phyloP scores from a whole-genome alignment of 2,329 filamentous ascomycete genomes.

The Aureobasidium subglaciale region DNA sequence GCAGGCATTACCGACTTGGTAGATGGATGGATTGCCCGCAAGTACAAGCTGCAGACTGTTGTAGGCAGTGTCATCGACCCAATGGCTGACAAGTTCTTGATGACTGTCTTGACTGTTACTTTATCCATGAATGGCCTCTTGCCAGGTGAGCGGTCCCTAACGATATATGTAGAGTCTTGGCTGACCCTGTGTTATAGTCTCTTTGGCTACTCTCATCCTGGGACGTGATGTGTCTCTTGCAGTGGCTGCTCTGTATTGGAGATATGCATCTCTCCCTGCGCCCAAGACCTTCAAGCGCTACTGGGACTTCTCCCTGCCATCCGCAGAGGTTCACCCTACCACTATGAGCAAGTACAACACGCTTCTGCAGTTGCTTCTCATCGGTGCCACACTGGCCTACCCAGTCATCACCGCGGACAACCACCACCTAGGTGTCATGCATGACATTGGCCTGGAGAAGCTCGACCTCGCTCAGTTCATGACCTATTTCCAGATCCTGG shows the following conservation, averaged over 20 bases:
- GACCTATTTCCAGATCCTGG: slow-evolving; percentile 58
- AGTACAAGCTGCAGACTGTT: slow-evolving; percentile 83
- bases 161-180: not conserved
- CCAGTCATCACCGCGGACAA: slow-evolving; percentile 52
- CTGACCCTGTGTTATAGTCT: slow-evolving; percentile 49
- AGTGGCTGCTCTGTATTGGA: slow-evolving; percentile 85
- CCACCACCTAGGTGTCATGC: slow-evolving; percentile 21
- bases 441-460: slow-evolving; percentile 19
- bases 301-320: slow-evolving; percentile 94
- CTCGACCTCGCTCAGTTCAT: slow-evolving; percentile 30
- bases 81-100: slow-evolving; percentile 92
- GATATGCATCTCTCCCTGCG: slow-evolving; percentile 86
- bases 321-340: slow-evolving; percentile 75
- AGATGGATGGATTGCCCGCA: slow-evolving; percentile 87
- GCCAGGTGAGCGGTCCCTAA: slow-evolving; percentile 51
- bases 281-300: slow-evolving; percentile 90
- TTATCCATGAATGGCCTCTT: slow-evolving; percentile 76
- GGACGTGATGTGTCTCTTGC: slow-evolving; percentile 79
- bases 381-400: slow-evolving; percentile 75
- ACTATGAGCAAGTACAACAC: slow-evolving; percentile 87
- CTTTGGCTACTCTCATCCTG: slow-evolving; percentile 83
- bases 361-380: slow-evolving; percentile 77
- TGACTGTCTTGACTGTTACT: slow-evolving; percentile 86
- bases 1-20: slow-evolving; percentile 86
- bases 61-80: slow-evolving; percentile 92